These are phyloP conservation scores for Plasmodium falciparum DNA, from an alignment of 169 alveolate species.

Conservation along the genomic window DNA sequence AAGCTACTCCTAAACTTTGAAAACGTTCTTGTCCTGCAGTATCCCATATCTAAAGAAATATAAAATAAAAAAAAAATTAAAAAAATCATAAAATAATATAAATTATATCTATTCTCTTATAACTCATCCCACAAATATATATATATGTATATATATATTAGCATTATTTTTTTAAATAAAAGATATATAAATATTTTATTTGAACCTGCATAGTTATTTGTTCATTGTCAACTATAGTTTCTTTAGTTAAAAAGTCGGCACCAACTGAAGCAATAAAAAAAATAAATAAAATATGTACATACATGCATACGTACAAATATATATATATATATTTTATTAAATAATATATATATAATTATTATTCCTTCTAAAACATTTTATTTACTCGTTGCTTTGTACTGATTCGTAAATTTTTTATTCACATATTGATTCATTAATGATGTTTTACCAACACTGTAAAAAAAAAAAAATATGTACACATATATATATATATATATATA, in stretches of 20 bases:
- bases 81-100: background rate
- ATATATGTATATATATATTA: background rate
- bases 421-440: conserved; percentile 98
- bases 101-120: too few species aligned
- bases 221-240: conserved; percentile 96
- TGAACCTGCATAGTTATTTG: conserved; percentile 96
- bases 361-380: conserved; percentile 4
- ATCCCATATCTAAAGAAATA: conserved; percentile 92
- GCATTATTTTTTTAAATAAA: too few species aligned
- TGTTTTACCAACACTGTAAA: conserved; percentile 97
- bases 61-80: conserved; percentile 7
- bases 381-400: conserved; percentile 97
- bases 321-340: background rate
- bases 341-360: background rate
- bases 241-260: conserved; percentile 99
- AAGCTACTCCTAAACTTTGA: conserved; percentile 98
- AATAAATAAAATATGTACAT: too few species aligned
- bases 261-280: conserved; percentile 89
- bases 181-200: background rate
- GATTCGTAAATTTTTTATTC: conserved; percentile 95
- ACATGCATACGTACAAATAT: too few species aligned
- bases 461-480: background rate
- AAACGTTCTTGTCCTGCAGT: conserved; percentile 99
- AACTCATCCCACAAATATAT: background rate
- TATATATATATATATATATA: too few species aligned